Base-by-base conservation (phyloP, 2,329 filamentous ascomycete genomes). In the Diaporthe capsici region DNA sequence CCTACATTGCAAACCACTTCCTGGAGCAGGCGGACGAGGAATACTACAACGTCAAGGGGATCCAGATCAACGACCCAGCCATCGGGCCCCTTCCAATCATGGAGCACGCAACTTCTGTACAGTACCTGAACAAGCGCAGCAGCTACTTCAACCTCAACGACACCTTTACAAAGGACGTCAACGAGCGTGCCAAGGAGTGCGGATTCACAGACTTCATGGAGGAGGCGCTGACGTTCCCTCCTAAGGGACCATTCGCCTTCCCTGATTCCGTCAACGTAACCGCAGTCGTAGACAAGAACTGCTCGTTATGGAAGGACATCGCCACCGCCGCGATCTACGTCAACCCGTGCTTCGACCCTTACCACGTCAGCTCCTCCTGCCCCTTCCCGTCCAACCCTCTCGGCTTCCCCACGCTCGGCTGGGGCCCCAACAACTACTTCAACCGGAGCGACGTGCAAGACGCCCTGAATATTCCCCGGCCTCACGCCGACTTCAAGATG, bases 1-100 rank as follows among this genome's bases (percentile, higher is more conserved):
- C 93, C 0, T 94, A 94, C 80, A 92, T 95, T 70, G 89, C 92
- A 0, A 89, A 92, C 79, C 90, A 90, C 25, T 94, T 96, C 88
- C 84, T 95, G 77, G 90, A 93, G 72, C 86, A 87, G 39, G 82
- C 93, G 17, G 88, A 95, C 81, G 89, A 86, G 3, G 84, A 84
- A 22, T 91, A 94, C 82, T 94, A 90, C 82, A 89, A 95, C 79
- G 82, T 95, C 2, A 87, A 90, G 67, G 91, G 90, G 0, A 90
- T 93, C 68, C 84, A 95, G 83, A 90, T 95, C 74, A 94, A 94
- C 78, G 93, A 95, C 78, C 93, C 93, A 0, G 86, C 88, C 6
- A 86, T 92, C 13, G 90, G 89, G 8, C 87, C 89, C 12, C 85
- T 88, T 49, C 79, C 78, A 1, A 75, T 87, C 0, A 82, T 85